Evolutionary conservation across 2,329 filamentous ascomycete genomes (phyloP).

Genomic region (Fusarium sp.): DNA sequence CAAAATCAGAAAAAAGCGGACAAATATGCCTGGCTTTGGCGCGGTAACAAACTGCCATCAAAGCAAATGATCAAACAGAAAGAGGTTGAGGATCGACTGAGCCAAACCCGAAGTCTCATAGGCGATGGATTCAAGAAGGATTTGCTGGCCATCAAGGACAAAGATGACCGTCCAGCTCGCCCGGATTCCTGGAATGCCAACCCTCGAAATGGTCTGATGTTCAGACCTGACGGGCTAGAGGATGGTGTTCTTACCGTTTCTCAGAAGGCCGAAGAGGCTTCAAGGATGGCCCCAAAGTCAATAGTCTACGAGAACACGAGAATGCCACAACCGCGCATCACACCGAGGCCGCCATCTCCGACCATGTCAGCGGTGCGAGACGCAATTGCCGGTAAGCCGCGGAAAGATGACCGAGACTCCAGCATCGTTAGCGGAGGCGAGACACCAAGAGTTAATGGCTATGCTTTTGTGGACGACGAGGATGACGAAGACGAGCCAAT

Average conservation of each 20-base stretch:
- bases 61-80: conserved; percentile 79
- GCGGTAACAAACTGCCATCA: conserved; percentile 85
- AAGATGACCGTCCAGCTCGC: conserved; percentile 76
- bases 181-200: conserved; percentile 79
- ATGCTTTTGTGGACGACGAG: conserved; percentile 91
- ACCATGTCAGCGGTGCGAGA: conserved; percentile 86
- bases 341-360: conserved; percentile 73
- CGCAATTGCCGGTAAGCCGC: conserved; percentile 79
- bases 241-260: conserved; percentile 69
- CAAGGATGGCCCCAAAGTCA: conserved; percentile 77
- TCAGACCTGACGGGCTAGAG: conserved; percentile 73
- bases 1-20: conserved; percentile 86
- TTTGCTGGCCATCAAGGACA: conserved; percentile 71
- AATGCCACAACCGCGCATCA: conserved; percentile 63
- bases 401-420: conserved; percentile 69
- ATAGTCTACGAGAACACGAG: conserved; percentile 88
- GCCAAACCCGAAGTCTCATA: conserved; percentile 55
- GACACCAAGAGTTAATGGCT: conserved; percentile 92
- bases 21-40: conserved; percentile 90
- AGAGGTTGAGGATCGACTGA: conserved; percentile 64
- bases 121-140: conserved; percentile 68
- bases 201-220: conserved; percentile 90
- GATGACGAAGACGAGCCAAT: conserved; percentile 54
- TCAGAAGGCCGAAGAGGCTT: conserved; percentile 74
- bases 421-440: conserved; percentile 64